These are phyloP conservation scores for Fusarium duplospermum DNA, from an alignment of 2,329 filamentous ascomycete genomes.

Conservation along the genomic window DNA sequence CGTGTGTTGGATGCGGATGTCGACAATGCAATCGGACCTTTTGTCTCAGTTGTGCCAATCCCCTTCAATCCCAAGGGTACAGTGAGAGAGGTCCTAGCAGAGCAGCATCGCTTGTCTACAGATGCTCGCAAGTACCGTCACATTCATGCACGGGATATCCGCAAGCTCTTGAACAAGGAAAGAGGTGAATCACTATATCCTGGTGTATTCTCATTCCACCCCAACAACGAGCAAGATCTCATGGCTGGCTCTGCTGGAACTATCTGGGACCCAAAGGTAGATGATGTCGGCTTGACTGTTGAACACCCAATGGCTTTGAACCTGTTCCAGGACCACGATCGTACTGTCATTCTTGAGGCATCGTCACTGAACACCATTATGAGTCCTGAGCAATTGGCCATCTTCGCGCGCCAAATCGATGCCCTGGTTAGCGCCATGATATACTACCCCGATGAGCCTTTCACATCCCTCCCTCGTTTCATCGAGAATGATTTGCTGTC, in stretches of 20 bases:
- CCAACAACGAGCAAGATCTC: background rate
- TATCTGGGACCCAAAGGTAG: background rate
- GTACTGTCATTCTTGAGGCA: conserved; percentile 1
- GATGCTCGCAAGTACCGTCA: background rate
- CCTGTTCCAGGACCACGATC: background rate
- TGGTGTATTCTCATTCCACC: conserved; percentile 3
- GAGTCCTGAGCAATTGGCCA: background rate
- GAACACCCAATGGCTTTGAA: conserved; percentile 12
- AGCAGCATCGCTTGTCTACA: background rate
- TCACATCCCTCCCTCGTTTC: background rate
- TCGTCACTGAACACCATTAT: conserved; percentile 5
- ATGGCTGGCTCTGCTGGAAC: conserved; percentile 1
- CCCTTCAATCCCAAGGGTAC: conserved; percentile 1
- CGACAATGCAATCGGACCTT: background rate
- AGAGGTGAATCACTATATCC: conserved; percentile 6
- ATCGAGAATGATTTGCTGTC: background rate
- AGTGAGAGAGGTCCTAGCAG: conserved; percentile 6
- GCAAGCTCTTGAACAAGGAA: conserved; percentile 2
- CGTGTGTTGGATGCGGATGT: conserved; percentile 1
- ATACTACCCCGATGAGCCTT: background rate
- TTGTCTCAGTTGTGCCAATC: conserved; percentile 3
- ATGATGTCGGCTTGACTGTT: conserved; percentile 4
- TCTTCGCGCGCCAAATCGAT: conserved; percentile 2
- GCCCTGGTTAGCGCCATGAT: conserved; percentile 5
- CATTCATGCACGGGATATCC: conserved; percentile 1